These are phyloP conservation scores for Globisporangium cystogenes DNA, from an alignment of 352 stramenopile genomes.

Conservation along the genomic window DNA sequence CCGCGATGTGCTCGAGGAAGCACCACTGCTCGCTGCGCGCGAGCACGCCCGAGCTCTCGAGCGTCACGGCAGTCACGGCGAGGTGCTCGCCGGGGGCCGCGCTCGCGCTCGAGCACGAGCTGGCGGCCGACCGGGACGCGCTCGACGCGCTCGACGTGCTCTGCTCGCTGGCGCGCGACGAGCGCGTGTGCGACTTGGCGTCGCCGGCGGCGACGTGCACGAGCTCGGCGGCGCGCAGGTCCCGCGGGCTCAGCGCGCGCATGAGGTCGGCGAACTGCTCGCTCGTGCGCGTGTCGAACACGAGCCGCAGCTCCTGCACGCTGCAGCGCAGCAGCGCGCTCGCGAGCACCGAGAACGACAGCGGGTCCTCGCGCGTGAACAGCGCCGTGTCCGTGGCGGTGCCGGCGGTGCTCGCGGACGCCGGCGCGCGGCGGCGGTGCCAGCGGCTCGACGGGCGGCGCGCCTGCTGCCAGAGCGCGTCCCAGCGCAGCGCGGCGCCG, in stretches of 20 bases:
- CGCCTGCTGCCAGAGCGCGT: constrained; percentile 17
- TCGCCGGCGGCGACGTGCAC: background rate
- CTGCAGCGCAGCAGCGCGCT: constrained; percentile 7
- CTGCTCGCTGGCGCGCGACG: background rate
- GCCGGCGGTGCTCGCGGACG: constrained; percentile 5
- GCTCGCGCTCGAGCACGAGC: constrained; percentile 14
- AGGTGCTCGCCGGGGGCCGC: constrained; percentile 17
- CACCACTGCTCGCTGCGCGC: constrained; percentile 34
- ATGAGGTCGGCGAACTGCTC: constrained; percentile 12
- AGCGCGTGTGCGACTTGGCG: background rate
- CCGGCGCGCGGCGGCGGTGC: constrained; percentile 9
- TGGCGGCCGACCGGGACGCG: background rate
- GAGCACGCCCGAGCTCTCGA: constrained; percentile 29
- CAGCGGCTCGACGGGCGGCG: constrained; percentile 19
- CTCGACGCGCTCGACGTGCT: constrained; percentile 1
- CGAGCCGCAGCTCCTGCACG: constrained; percentile 11
- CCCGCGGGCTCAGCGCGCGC: constrained; percentile 1
- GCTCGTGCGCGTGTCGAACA: constrained; percentile 13
- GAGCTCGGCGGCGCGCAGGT: constrained; percentile 4
- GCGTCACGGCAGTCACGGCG: constrained; percentile 32
- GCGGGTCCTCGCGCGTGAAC: constrained; percentile 11
- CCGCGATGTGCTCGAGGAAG: constrained; percentile 23
- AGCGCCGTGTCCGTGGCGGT: constrained; percentile 10
- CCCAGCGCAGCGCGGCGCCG: constrained; percentile 24
- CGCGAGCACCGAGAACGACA: constrained; percentile 11